Evolutionary conservation across 352 stramenopile species (phyloP), one percentile per base, ranked within the genome.

Genomic region (Discostella stelligera): DNA sequence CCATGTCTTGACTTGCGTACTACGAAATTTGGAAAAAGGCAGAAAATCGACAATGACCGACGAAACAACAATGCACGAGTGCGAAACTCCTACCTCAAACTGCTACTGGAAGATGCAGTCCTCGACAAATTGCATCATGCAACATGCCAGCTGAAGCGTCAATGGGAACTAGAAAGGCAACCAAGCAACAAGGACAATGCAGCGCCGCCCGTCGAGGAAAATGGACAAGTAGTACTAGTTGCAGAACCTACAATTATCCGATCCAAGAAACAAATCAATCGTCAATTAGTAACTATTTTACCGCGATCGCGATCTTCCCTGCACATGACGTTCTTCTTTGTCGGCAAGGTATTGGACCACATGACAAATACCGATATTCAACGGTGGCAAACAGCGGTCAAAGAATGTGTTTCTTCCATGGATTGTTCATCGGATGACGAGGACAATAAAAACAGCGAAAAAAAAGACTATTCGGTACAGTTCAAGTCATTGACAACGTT

Each of bases 281-380:
- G 18, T 63, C 54, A 37, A 53, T 18, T 53, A 44, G 9, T 81
- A 18, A 73, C 23, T 20, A 81, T 84, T 37, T 71, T 75, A 64
- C 58, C 66, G 39, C 64, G 82, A 78, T 80, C 74, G 10, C 54
- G 44, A n/a, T 10, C 55, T 53, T 88, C 82, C 1, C 56, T 88
- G 11, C 82, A 88, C 56, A 80, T 88, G 82, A 88, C 82, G 50
- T 79, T 82, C 21, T 86, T 88, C 59, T 88, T 88, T 77, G 71
- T 60, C 20, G 82, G 82, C 27, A 81, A 71, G 50, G 66, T 70
- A 10, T 61, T 88, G 20, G 49, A 74, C 52, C 41, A 74, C 46
- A 71, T 88, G 53, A 50, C 82, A 46, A 13, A 2, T 39, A 67
- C 80, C 0, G 73, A 88, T 54, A 4, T 88, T 1, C 20, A 23